Base-by-base conservation (phyloP, 257 asterid species). In the Leptodermis oblonga region DNA sequence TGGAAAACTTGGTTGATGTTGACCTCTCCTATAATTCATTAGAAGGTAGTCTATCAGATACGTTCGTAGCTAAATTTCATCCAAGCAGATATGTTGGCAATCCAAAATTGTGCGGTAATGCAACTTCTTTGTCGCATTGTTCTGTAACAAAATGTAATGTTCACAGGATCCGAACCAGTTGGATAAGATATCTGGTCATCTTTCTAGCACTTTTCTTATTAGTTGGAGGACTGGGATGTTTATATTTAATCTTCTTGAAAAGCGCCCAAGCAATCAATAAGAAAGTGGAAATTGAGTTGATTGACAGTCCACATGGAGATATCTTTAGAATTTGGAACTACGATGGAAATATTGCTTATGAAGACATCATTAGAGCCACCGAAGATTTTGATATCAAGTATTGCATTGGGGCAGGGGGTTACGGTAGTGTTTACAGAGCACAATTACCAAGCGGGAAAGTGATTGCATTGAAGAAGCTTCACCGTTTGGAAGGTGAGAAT, bases 331-430 rank as follows among this genome's bases (percentile, higher is more conserved):
- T 66, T 3, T 66, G 70, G 70, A 66, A 66, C 45, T 66, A 46
- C 9, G 70, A 66, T 17, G 59, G 59, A 31, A 18, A 28, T 6
- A 15, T 66, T 1, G 59, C 70, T 30, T 66, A 66, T 12, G 26
- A 66, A 45, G 70, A 66, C 31, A 30, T 66, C 58, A 30, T 66
- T 46, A 18, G 20, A n/a, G 70, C 59, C 23, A 30, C 70, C 4
- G 59, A 66, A 22, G 70, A 46, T 9, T 66, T 66, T 22, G 59
- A 46, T 30, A 25, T 46, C 43, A 46, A n/a, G 58, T 66, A 66
- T 30, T 66, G 70, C 59, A 46, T 66, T 5, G 70, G 70, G 20
- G 22, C 70, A 66, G 59, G 70, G 10, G 20, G 70, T 30, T 66
- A 66, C 46, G 70, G 70, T 7, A 46, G 60, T 10, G 59, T 66